Evolutionary conservation across 129 eudicot genomes (phyloP), one percentile per base, ranked within the genome.

Genomic region (Solidago caesia): DNA sequence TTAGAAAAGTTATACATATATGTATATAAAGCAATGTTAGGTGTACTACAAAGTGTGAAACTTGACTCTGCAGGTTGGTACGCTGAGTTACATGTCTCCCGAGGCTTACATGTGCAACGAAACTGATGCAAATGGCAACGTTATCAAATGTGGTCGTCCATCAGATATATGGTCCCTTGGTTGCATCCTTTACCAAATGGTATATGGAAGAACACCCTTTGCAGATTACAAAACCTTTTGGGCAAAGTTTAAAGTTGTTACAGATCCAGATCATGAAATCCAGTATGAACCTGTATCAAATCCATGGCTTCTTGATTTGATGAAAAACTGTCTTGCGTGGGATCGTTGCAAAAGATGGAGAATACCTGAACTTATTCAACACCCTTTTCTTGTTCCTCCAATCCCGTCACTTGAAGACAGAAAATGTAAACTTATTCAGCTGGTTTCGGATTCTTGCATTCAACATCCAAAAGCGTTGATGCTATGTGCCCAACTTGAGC

Each of bases 111-210:
- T 95, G 96, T 95, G 99, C 84, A 91, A 95, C 6, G 97, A 95
- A 66, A 89, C 81, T 11, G 99, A 95, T 71, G 85, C 85, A 21
- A 78, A 91, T n/a, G 99, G 99, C 27, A 91, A 95, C 81, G 84
- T 73, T 26, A 95, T 95, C 55, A 95, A 95, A 75, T 95, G 97
- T 62, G 99, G 99, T 11, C 94, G 99, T 6, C 87, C 99, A n/a
- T 95, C 99, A 0, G 99, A 95, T 77, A 95, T 95, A 64, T 95
- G 99, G 99, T 95, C 99, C 2, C 92, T 95, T 14, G 99, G 99
- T 44, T 95, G 99, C 77, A 95, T 95, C 71, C 99, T 95, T 14
- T 95, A 95, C 87, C 99, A 95, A 82, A 95, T 95, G 99, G 99
- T 95, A 14, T 95, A 95, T 68, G 99, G 99, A 27, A 80, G 96